Conservation (phyloP, 73 alveolate species). For the Paramecium octaurelia region DNA sequence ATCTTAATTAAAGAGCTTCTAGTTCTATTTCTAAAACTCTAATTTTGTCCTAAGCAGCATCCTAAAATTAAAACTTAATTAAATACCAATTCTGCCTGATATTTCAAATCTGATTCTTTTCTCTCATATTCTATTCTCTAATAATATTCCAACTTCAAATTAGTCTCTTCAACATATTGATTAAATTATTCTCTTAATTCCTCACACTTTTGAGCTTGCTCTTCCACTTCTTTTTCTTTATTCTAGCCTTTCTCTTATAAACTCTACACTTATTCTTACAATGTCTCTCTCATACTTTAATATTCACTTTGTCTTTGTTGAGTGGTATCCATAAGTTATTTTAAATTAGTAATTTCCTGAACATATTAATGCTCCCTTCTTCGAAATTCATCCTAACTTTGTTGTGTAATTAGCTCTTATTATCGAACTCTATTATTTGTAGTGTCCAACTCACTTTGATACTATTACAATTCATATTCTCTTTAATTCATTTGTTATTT, state of each 20-base stretch:
- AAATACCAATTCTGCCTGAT: neutral
- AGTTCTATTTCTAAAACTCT: neutral
- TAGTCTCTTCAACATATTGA: neutral
- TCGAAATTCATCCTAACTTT: constrained; percentile 16
- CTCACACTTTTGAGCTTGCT: neutral
- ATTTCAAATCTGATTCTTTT: neutral
- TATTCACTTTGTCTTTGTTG: neutral
- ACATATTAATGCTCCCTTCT: constrained; percentile 27
- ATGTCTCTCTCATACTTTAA: neutral
- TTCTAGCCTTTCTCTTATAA: neutral
- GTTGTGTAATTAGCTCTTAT: neutral
- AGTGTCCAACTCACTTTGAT: neutral
- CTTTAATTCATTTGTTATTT: neutral
- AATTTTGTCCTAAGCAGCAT: neutral
- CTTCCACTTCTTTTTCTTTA: neutral
- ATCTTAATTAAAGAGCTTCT: neutral
- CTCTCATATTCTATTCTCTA: neutral
- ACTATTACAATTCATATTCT: neutral
- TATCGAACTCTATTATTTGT: neutral
- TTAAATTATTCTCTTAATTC: neutral
- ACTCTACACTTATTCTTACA: neutral
- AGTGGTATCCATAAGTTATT: neutral
- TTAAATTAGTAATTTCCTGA: neutral
- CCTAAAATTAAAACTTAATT: neutral
- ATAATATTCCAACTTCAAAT: neutral